A percentile compares a stretch with the other conserved stretches of the same genome.
Evolutionary conservation across 2,329 filamentous ascomycete species (phyloP).

Genomic region (Bipolaris oryzae): DNA sequence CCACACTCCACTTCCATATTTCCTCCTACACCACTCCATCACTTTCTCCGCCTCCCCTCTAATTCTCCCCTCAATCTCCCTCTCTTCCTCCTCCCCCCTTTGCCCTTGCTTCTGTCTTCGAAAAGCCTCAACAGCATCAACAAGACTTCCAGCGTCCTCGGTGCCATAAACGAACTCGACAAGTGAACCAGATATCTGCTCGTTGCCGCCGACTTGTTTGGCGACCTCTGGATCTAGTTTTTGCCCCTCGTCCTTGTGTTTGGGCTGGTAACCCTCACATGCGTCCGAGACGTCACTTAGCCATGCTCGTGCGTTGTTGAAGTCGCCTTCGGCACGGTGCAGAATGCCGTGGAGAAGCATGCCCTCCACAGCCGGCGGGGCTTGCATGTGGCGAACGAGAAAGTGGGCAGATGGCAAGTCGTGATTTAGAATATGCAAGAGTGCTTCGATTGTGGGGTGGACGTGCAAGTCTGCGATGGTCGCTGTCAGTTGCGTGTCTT

Average conservation of each 20-base stretch:
- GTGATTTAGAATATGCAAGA: constrained; percentile 59
- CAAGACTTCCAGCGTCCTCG: constrained; percentile 30
- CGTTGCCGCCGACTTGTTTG: constrained; percentile 10
- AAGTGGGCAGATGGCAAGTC: constrained; percentile 60
- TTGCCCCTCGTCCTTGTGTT: constrained; percentile 24
- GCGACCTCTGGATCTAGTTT: constrained; percentile 16
- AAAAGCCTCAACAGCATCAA: constrained; percentile 49
- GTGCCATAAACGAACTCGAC: constrained; percentile 31
- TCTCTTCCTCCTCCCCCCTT: constrained; percentile 27
- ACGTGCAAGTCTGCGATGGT: constrained; percentile 41
- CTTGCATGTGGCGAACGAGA: constrained; percentile 59
- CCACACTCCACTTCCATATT: constrained; percentile 53
- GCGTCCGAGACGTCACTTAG: constrained; percentile 51
- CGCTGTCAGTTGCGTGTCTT: constrained; percentile 20
- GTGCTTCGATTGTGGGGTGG: constrained; percentile 58
- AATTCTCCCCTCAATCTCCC: constrained; percentile 39
- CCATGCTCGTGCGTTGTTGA: constrained; percentile 57
- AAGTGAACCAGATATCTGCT: constrained; percentile 12
- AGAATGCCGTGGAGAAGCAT: constrained; percentile 61
- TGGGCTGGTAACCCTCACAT: constrained; percentile 44
- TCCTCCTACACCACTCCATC: constrained; percentile 52
- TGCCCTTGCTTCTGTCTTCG: constrained; percentile 32
- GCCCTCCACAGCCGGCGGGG: constrained; percentile 55
- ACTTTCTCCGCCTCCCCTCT: constrained; percentile 50
- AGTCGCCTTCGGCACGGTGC: constrained; percentile 59